Base-by-base conservation (phyloP, 176 grass and related monocot genomes). In the Zoysia pacifica region DNA sequence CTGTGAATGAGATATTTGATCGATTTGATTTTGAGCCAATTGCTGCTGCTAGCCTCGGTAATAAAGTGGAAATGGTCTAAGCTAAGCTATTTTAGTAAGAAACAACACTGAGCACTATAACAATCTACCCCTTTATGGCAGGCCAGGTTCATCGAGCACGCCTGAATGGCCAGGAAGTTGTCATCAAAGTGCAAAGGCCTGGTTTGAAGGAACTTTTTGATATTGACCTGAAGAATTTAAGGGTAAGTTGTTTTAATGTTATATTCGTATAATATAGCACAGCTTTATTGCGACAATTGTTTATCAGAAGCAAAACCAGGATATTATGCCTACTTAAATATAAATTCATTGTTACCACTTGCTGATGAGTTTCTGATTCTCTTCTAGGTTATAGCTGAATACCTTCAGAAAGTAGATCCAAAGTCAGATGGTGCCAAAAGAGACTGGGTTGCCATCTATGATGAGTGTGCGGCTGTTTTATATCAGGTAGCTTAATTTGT, bases 391-490 rank as follows among this genome's bases (percentile, higher is more conserved):
- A 93, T 99, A 89, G 92, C 96, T 76, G 96, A 98, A 86, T 98
- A 94, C 79, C 96, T 98, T 91, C 92, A 94, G 83, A 98, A 98
- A 90, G 77, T 99, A 51, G 92, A 99, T 72, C 96, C 96, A 2
- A 99, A 99, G 54, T 99, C 96, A 62, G 96, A 99, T 86, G 96
- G 96, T 65, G 96, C 96, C 69, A 99, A 93, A 68, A 91, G 96
- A 91, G 92, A 99, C 81, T 99, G 96, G 96, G 92, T 99, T 81
- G 96, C 96, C 81, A 99, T 99, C 69, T 99, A 99, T 76, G 96
- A 99, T 80, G 96, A 99, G 68, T 99, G 96, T 89, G 90, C 96
- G 55, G 73, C 67, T 67, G 92, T 99, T 53, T 84, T 99, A 84
- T 99, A 99, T 85, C 81, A 99, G 96, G 94, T 94, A 78, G 65